Evolutionary conservation across 805 yeast species (phyloP).

Genomic region (Ogataea parapolymorpha): DNA sequence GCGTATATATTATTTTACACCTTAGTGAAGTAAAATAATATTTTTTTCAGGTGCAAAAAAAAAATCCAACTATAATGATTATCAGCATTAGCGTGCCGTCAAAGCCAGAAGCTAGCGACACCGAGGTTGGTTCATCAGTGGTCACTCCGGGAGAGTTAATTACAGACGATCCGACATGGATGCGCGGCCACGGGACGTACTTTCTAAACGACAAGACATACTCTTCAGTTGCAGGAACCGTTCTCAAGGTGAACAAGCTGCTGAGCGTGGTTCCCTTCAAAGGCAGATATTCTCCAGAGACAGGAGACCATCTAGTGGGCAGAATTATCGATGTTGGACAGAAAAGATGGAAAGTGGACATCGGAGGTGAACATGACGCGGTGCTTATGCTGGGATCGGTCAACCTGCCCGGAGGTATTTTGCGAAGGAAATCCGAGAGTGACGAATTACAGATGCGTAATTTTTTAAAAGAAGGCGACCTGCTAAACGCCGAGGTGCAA

Average conservation of each 20-base stretch:
- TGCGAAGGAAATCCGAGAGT: conserved; percentile 88
- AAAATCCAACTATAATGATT: conserved; percentile 19
- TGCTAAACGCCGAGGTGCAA: conserved; percentile 94
- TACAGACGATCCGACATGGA: conserved; percentile 96
- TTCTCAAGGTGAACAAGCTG: conserved; percentile 80
- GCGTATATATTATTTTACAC: conserved; percentile 71
- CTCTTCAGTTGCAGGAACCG: conserved; percentile 90
- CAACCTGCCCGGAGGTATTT: conserved; percentile 94
- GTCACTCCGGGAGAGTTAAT: conserved; percentile 96
- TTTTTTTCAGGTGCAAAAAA: not conserved
- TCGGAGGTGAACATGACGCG: conserved; percentile 93
- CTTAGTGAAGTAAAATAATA: not conserved
- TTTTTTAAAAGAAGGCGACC: conserved; percentile 92
- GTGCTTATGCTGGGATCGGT: conserved; percentile 91
- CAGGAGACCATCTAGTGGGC: conserved; percentile 95
- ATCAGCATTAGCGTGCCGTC: conserved; percentile 29
- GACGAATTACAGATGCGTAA: conserved; percentile 96
- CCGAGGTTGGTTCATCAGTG: conserved; percentile 35
- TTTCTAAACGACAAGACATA: conserved; percentile 69
- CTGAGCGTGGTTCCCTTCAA: conserved; percentile 81
- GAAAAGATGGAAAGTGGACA: conserved; percentile 94
- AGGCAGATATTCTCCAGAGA: conserved; percentile 88
- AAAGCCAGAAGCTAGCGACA: conserved; percentile 1
- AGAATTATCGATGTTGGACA: conserved; percentile 91
- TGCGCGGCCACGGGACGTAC: conserved; percentile 98